Evolutionary conservation across 2,329 filamentous ascomycete genomes (phyloP), one percentile per base, ranked within the genome.

Genomic region (Orbilia quercus): DNA sequence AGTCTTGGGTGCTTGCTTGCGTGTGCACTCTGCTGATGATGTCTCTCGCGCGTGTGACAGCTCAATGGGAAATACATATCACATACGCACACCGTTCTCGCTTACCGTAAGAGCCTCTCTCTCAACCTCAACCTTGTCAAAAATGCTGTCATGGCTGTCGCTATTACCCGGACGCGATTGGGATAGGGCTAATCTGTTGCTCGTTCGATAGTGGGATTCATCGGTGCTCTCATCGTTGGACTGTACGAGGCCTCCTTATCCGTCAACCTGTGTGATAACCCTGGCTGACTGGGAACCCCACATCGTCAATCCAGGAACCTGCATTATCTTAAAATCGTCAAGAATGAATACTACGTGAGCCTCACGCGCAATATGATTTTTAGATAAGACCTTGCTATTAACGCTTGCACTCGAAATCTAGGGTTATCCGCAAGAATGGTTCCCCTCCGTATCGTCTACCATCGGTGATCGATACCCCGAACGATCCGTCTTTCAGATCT

Each of bases 401-500:
- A 31, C 28, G 9, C 28, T 31, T 31, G 28, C 36, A 75, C 66
- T 42, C 14, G 6, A 47, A 28, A 45, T 22, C 14, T 60, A 82
- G 80, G 92, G 92, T 77, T 96, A 96, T 80, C 93, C 93, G 1
- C 85, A 96, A 77, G 93, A 97, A 84, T 97, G 93, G 93, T 96
- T 96, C 79, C 93, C 93, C 69, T 96, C 93, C 45, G 93, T 97
- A 20, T 97, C 94, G 28, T 90, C 95, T 42, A 98, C 95, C 36
- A 99, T 99, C 82, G 95, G 95, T 80, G 95, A 99, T 81, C 89
- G 93, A 76, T 98, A 97, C 79, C 95, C 95, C 59, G 95, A 99
- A 82, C 90, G 95, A 72, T 96, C 95, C 14, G 90, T 98, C 78
- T 99, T 99, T 81, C 94, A 96, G 87, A 82, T 99, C 76, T 97